A percentile compares a stretch with the other conserved stretches of the same genome.
phyloP scores from a whole-genome alignment of 139 green algal species.

The Chlorella sp. region DNA sequence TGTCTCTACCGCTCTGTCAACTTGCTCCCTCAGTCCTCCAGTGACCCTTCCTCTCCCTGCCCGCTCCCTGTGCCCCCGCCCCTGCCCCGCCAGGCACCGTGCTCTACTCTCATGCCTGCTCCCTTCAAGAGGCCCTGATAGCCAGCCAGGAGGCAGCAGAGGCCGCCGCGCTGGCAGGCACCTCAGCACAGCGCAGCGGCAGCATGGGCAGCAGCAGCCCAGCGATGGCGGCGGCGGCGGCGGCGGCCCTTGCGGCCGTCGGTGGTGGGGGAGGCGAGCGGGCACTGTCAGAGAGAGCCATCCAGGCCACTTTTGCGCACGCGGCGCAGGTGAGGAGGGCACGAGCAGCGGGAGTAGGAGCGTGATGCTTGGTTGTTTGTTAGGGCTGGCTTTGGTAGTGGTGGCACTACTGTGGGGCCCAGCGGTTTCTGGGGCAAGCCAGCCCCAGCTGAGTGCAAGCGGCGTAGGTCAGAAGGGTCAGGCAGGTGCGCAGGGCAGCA shows the following conservation, averaged over 20 bases:
- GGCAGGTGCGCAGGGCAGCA: neutral
- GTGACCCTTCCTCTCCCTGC: neutral
- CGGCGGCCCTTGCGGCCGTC: neutral
- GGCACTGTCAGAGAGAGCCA: constrained; percentile 30
- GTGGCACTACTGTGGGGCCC: too few species aligned
- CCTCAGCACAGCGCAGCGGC: neutral
- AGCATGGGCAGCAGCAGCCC: neutral
- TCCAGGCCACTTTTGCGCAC: constrained; percentile 57
- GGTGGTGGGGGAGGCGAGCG: neutral
- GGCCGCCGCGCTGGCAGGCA: neutral
- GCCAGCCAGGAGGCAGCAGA: constrained; percentile 39
- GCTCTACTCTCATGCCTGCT: constrained; percentile 75
- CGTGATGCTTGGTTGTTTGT: too few species aligned
- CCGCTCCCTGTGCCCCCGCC: neutral
- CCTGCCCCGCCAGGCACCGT: constrained; percentile 62
- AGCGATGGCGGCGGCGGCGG: neutral
- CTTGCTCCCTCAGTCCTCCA: neutral
- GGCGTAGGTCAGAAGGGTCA: constrained; percentile 46
- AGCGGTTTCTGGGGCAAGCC: too few species aligned
- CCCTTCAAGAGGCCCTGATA: constrained; percentile 60
- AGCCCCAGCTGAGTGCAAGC: too few species aligned
- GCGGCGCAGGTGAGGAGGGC: constrained; percentile 56
- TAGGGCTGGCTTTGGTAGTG: too few species aligned
- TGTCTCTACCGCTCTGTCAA: neutral
- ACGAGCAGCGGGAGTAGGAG: too few species aligned